Evolutionary conservation across 2,329 filamentous ascomycete species (phyloP), one percentile per base, ranked within the genome.

Genomic region (Fusarium cyanostomum): DNA sequence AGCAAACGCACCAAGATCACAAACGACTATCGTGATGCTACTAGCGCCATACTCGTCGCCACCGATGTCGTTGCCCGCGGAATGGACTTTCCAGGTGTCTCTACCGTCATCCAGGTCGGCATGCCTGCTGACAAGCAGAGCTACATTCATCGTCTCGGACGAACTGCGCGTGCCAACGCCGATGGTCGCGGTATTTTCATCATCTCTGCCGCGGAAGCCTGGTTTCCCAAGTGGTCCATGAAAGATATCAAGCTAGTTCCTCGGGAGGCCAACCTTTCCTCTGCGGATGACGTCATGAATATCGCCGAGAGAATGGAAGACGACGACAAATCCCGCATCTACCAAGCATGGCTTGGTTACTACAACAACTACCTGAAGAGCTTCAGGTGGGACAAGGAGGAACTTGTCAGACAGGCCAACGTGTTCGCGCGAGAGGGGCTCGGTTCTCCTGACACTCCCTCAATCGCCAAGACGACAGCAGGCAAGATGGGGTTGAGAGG

Each of bases 61-160:
- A 90, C 89, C 1, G 89, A 92, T 69, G 88, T 92, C 33, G 86
- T 89, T 21, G 88, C 88, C 10, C 86, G 89, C 63, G 89, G 89
- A 65, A 90, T 92, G 86, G 89, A 91, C 69, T 90, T 90, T 72
- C 88, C 88, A 1, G 81, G 83, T n/a, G 87, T 90, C 33, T 88
- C 86, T 13, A 85, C 87, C 60, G 86, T 90, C 51, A 83, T 90
- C 67, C 88, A 90, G 72, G 76, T 87, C 15, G 86, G 88, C 51
- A 73, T 87, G 5, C 86, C 88, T 9, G 75, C 79, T 5, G 83
- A 84, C 65, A 83, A 84, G 62, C 85, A 89, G 71, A 84, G 85
- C 43, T 90, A 90, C 76, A 85, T 90, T 56, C 88, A 90, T 72
- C 86, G 88, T 37, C 80, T 90, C 11, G 88, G 88, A 50, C 86